Base-by-base conservation (phyloP, 306 rosid genomes). In the Trifolium pratense region DNA sequence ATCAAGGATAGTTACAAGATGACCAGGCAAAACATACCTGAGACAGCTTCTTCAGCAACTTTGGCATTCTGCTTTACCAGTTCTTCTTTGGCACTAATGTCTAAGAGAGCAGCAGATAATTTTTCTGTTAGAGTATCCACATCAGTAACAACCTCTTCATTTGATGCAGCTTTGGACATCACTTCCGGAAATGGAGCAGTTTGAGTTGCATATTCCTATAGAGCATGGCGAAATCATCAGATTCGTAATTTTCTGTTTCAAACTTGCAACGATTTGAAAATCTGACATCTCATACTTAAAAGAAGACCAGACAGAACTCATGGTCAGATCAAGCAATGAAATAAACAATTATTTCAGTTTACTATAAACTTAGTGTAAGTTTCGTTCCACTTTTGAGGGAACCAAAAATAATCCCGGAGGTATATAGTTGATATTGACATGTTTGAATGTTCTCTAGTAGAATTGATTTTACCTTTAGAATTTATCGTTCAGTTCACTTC, bases 41-140 rank as follows among this genome's bases (percentile, higher is more conserved):
- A 75, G 68, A 91, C 95, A 74, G 97, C 96, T 81, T 91, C 97
- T 83, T 89, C 97, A 29, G 97, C 89, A 68, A 91, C 96, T 84
- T 87, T 87, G 48, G 96, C 81, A 80, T 91, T 90, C 86, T 91
- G 96, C 66, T 87, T 84, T 39, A 89, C 91, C 79, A 81, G 75
- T 52, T 89, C 89, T 70, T 91, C 97, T 77, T 89, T 91, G 79
- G 84, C 89, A 70, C 85, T 84, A 68, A 90, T 40, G 52, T 73
- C 78, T 10, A 68, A 84, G 61, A 91, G 84, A 78, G 97, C 96
- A 21, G 91, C 84, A 3, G 89, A 85, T 66, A 89, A 58, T 37
- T 87, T 87, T 42, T 87, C 90, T 36, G 64, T 78, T 58, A 91
- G 80, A 76, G 68, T 72, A 85, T 81, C 84, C 37, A 84, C 81